Conservation (phyloP, 1,284 basidiomycete species). For the Fomitiporia mediterranea region DNA sequence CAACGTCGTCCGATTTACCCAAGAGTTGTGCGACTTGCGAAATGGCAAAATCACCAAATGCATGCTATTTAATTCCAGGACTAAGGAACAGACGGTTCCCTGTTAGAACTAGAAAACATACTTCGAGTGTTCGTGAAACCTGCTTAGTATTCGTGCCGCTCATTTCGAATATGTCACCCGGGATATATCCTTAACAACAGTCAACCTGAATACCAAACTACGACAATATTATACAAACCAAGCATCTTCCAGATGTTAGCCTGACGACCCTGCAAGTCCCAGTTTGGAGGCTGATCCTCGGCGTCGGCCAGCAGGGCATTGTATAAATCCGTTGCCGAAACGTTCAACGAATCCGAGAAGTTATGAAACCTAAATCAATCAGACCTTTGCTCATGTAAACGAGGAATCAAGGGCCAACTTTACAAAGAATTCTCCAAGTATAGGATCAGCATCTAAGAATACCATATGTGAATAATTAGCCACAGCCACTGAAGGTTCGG, state of each 20-base stretch:
- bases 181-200: constrained; percentile 43
- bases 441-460: constrained; percentile 54
- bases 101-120: constrained; percentile 24
- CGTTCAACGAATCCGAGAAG: constrained; percentile 41
- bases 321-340: constrained; percentile 46
- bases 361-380: constrained; percentile 40
- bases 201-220: constrained; percentile 8
- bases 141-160: constrained; percentile 56
- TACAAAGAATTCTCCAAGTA: constrained; percentile 60
- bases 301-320: constrained; percentile 54
- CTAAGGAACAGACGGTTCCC: neutral
- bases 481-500: neutral
- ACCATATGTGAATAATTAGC: neutral
- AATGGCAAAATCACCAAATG: constrained; percentile 60
- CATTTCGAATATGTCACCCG: constrained; percentile 45
- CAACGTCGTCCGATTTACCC: constrained; percentile 41
- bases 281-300: constrained; percentile 52
- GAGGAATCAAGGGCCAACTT: constrained; percentile 40
- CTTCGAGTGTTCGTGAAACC: constrained; percentile 57
- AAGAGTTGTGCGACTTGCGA: constrained; percentile 56
- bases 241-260: constrained; percentile 51
- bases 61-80: constrained; percentile 38
- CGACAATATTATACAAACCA: constrained; percentile 31
- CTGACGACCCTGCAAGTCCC: constrained; percentile 62
- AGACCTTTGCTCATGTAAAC: neutral